Base-by-base conservation (phyloP, 2,329 filamentous ascomycete species). In the Aspergillus sp. region DNA sequence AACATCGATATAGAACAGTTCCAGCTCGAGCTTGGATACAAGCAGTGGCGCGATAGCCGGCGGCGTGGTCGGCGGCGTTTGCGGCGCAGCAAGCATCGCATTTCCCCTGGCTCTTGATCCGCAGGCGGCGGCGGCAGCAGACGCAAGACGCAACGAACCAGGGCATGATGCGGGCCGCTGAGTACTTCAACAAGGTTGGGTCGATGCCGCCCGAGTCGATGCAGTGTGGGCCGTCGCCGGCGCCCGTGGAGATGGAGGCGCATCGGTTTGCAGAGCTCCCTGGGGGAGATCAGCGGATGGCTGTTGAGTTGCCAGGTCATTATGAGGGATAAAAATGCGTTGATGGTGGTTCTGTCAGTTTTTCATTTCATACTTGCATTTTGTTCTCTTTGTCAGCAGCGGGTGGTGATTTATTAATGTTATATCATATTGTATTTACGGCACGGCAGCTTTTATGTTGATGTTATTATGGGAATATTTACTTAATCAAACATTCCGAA, bases 1-100 rank as follows among this genome's bases (percentile, higher is more conserved):
- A 45, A 50, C 39, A 15, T 22, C 39, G 4, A 20, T 43, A 38
- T 13, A 34, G 34, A 41, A 34, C 6, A 12, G 9, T 17, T n/a
- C 48, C 48, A 26, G 13, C 39, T 47, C 18, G 34, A 41, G 9
- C 5, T 43, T 41, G 5, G 39, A 44, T 9, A 9, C 47, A 44
- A 36, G 24, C 8, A 42, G 43, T 11, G 54, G 54, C n/a, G 45
- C 53, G 18, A 18, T 55, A 5, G 53, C 38, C 4, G 53, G 53
- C 20, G 53, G 53, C 20, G 42, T 51, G n/a, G 15, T 52, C 32
- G 54, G 54, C 13, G 48, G 54, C 15, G 39, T 56, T 9, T 41
- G 32, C 9, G 54, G 48, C 8, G 39, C 30, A 12, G 54, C 48
- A 3, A 24, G 52, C 22, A 47, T 56, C 41, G 48, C 42, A 8